Percentiles rank a stretch among this genome's conserved stretches.
Evolutionary conservation across 108 stramenopile species (phyloP).

Genomic region (Bacterosira constricta): DNA sequence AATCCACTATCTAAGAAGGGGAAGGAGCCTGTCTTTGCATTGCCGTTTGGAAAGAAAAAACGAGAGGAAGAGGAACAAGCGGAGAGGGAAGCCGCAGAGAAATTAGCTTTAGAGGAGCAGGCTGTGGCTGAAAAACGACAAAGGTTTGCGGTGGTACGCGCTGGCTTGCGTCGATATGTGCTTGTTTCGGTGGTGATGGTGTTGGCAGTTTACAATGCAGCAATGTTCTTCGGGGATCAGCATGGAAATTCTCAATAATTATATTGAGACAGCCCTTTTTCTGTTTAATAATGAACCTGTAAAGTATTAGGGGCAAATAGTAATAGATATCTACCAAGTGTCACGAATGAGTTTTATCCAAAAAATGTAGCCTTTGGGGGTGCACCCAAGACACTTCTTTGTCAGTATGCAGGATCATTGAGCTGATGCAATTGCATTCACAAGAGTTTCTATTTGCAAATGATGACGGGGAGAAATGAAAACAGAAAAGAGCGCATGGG

Average conservation of each 20-base stretch:
- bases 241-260: constrained; percentile 28
- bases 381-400: too few relatives aligned
- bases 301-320: too few relatives aligned
- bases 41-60: constrained; percentile 33
- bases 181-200: constrained; percentile 37
- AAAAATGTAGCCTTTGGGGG: too few relatives aligned
- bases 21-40: constrained; percentile 24
- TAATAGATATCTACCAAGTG: too few relatives aligned
- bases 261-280: background rate
- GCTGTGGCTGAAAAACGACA: constrained; percentile 12
- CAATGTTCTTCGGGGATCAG: constrained; percentile 18
- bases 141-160: constrained; percentile 21
- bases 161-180: constrained; percentile 38
- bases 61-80: constrained; percentile 36
- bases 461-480: too few relatives aligned
- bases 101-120: constrained; percentile 24
- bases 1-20: background rate
- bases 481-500: too few relatives aligned
- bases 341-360: too few relatives aligned
- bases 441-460: too few relatives aligned
- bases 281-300: too few relatives aligned
- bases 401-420: too few relatives aligned
- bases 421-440: too few relatives aligned
- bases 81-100: constrained; percentile 27
- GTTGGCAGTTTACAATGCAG: constrained; percentile 33